phyloP scores from a whole-genome alignment of 176 grass and related monocot genomes.

The Dactylis glomerata region DNA sequence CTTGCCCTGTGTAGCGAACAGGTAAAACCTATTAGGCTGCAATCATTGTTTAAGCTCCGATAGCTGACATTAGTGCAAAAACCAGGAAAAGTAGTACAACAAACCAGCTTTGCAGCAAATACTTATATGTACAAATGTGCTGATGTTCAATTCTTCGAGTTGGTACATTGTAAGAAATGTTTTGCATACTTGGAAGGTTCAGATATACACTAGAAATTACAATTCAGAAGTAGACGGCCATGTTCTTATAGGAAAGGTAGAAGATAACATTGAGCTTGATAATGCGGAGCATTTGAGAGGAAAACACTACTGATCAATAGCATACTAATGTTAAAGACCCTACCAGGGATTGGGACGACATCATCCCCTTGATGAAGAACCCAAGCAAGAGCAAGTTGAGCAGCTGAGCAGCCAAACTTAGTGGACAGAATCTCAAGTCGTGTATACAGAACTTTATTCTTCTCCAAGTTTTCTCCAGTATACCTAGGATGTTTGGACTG shows the following conservation, averaged over 20 bases:
- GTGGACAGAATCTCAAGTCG: constrained; percentile 45
- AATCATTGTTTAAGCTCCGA: neutral
- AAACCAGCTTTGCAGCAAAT: neutral
- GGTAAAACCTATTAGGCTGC: constrained; percentile 4
- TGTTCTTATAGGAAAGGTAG: constrained; percentile 5
- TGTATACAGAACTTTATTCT: constrained; percentile 65
- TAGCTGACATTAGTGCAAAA: neutral
- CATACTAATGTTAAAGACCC: neutral
- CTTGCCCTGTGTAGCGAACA: neutral
- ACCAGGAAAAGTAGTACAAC: neutral
- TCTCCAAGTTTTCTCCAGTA: constrained; percentile 68
- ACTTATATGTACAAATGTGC: neutral
- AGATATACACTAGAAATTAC: neutral
- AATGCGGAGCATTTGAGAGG: neutral
- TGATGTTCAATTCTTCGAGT: constrained; percentile 4
- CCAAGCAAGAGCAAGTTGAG: constrained; percentile 75
- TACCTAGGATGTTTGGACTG: constrained; percentile 64
- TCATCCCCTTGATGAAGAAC: constrained; percentile 69
- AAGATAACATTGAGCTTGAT: neutral
- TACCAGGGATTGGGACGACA: constrained; percentile 78
- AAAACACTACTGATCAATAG: neutral
- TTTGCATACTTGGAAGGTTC: constrained; percentile 2
- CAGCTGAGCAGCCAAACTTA: constrained; percentile 55
- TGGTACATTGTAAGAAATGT: neutral
- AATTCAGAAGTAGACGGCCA: neutral